These are phyloP conservation scores for Colletotrichum caudatum DNA, from an alignment of 2,329 filamentous ascomycete genomes.

Conservation along the genomic window DNA sequence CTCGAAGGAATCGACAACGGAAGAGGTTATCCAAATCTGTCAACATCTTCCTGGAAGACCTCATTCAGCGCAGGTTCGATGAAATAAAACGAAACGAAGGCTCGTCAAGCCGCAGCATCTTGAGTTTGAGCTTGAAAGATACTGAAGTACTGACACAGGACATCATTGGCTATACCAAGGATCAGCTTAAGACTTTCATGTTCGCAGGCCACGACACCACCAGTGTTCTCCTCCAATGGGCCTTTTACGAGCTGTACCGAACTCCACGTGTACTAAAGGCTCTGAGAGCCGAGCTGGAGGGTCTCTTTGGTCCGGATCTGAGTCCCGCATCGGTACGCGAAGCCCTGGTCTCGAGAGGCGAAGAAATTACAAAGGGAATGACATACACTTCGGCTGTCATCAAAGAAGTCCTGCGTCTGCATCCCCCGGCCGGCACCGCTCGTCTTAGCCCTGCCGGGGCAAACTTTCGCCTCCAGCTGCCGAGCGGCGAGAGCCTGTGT, in stretches of 20 bases:
- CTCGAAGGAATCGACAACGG: constrained; percentile 41
- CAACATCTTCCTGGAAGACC: constrained; percentile 44
- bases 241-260: constrained; percentile 52
- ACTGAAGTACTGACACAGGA: constrained; percentile 46
- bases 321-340: constrained; percentile 46
- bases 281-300: constrained; percentile 52
- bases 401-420: constrained; percentile 53
- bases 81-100: constrained; percentile 28
- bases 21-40: constrained; percentile 43
- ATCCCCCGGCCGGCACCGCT: constrained; percentile 51
- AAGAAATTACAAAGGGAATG: constrained; percentile 51
- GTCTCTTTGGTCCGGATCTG: constrained; percentile 49
- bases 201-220: constrained; percentile 59
- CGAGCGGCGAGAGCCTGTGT: constrained; percentile 46
- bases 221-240: constrained; percentile 52
- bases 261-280: constrained; percentile 47
- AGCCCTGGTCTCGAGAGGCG: constrained; percentile 47
- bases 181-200: constrained; percentile 55
- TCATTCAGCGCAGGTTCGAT: constrained; percentile 46
- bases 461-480: constrained; percentile 47
- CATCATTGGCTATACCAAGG: constrained; percentile 48
- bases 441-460: constrained; percentile 46
- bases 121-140: constrained; percentile 51
- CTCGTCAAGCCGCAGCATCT: constrained; percentile 48
- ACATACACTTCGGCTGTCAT: constrained; percentile 53